Evolutionary conservation across 306 rosid species (phyloP).

Genomic region (Begonia masoniana): DNA sequence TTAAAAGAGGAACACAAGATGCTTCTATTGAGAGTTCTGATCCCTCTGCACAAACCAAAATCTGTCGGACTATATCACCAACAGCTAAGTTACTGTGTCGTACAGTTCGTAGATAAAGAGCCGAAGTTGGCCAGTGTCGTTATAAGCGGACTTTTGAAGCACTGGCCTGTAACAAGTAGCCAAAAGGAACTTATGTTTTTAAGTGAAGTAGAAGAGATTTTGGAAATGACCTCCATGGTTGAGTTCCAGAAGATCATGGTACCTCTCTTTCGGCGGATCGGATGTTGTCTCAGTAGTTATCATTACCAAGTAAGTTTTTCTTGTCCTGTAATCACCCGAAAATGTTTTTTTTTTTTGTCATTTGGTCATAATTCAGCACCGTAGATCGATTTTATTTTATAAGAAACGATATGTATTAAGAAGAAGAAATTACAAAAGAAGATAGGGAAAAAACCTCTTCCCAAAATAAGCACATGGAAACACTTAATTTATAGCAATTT

Average conservation of each 20-base stretch:
- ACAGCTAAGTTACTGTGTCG: constrained; percentile 75
- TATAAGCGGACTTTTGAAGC: constrained; percentile 77
- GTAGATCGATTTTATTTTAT: no score
- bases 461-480: no score
- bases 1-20: constrained; percentile 93
- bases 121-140: constrained; percentile 69
- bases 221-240: constrained; percentile 77
- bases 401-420: no score
- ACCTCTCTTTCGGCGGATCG: constrained; percentile 64
- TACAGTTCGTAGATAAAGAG: constrained; percentile 93
- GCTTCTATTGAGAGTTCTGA: constrained; percentile 72
- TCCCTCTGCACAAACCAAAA: constrained; percentile 94
- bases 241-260: constrained; percentile 84
- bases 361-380: neutral
- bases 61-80: constrained; percentile 90
- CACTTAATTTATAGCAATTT: no score
- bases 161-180: constrained; percentile 94
- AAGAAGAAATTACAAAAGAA: no score
- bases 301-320: constrained; percentile 68
- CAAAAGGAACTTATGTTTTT: constrained; percentile 96
- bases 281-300: constrained; percentile 68
- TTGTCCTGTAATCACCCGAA: neutral
- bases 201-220: constrained; percentile 88
- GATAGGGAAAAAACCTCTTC: no score
- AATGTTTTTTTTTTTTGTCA: neutral